Evolutionary conservation across 257 asterid genomes (phyloP), one percentile per base, ranked within the genome.

Genomic region (Przewalskia tangutica): DNA sequence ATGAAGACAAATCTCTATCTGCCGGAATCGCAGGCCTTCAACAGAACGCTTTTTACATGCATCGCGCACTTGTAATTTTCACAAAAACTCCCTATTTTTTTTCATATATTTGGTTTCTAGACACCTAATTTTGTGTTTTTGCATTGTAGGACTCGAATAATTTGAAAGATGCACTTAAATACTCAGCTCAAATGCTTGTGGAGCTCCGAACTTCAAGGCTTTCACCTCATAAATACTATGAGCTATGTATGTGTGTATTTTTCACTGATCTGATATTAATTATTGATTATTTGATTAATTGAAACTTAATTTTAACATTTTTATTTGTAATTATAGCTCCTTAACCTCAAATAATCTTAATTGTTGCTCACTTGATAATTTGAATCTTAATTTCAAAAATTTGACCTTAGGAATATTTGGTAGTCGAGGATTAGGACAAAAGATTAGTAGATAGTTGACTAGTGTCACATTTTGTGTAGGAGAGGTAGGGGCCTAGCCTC

Each of bases 171-270:
- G 98, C 98, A 63, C 94, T 96, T 79, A 96, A 94, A 86, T 96
- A 89, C 82, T 96, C 99, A 3, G 98, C 99, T 81, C 99, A 94
- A 93, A 94, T 96, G 99, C 94, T 96, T 6, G 93, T 98, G 79
- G 99, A 96, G 91, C 99, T 96, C 76, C 97, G 99, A 82, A 96
- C 99, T 82, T 93, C 98, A 55, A 92, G 95, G 85, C 97, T 96
- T 75, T 94, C 99, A 70, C 99, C 99, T 73, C 99, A 95, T 90
- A 95, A 95, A 89, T 95, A 95, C 86, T 95, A 95, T 77, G 97
- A 91, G 83, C 95, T 96, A 27, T 96, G 99, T 96, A n/a, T 96
- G 99, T 27, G 32, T 27, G 32, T 27, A 27, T 27, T 27, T 27
- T 27, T 27, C 32, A 27, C 32, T 27, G 32, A 27, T 27, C 32